Evolutionary conservation across 2,329 filamentous ascomycete genomes (phyloP), one percentile per base, ranked within the genome.

Genomic region (Diaporthe humulicola): DNA sequence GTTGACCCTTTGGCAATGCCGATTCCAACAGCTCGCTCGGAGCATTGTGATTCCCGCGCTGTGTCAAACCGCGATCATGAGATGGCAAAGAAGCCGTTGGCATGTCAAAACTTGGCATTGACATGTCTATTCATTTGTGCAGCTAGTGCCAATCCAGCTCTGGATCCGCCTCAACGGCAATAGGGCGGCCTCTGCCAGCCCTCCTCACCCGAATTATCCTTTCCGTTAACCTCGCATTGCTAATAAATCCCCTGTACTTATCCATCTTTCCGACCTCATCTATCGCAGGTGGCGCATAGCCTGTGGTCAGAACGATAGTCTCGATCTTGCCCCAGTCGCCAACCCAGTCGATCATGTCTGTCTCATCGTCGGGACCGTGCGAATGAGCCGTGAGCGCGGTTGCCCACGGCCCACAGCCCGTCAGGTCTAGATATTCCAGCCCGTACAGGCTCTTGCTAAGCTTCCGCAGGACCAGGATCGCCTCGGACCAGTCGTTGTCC

Each of bases 341-440:
- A 0, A 82, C 83, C 90, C 90, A 91, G 77, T 91, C 89, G 14
- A 91, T 83, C 50, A 80, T 84, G 71, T 89, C 87, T 50, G 86
- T 84, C 40, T 86, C 86, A n/a, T 48, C 70, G 12, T 38, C n/a
- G 12, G 42, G 70, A 5, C 74, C 72, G 40, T 74, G 70, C 0
- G 84, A 85, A 2, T 79, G 77, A 48, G 77, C 78, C 76, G 83
- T 85, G 70, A 91, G 81, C 14, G 88, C 89, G 64, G 83, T 82
- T 74, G 86, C 85, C 91, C 91, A 93, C 22, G 86, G 80, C 0
- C 81, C 83, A 77, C 91, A 93, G 1, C 91, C 91, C 0, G 89
- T 91, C 52, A 93, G 81, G 78, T 92, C 90, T 10, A 93, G 84
- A 69, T 89, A 90, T 79, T 92, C 90, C 2, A 93, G 85, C 25